Conservation (phyloP, 164 flowering plant genomes). For the Nelumbo lutea region DNA sequence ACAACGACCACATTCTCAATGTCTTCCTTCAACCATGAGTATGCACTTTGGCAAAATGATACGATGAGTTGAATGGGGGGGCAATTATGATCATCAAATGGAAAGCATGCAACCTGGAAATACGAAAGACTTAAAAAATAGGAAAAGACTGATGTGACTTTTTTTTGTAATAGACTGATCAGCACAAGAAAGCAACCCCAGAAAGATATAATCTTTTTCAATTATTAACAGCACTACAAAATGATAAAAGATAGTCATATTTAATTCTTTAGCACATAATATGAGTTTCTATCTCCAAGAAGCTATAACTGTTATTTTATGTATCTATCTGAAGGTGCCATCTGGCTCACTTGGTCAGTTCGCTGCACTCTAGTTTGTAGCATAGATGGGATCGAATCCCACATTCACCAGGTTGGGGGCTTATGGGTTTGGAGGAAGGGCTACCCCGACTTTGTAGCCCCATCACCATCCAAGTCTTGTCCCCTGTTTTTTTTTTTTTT, state of each 20-base stretch:
- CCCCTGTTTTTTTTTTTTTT: too few species aligned
- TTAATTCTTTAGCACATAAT: not conserved
- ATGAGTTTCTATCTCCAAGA: too few species aligned
- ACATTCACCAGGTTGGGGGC: too few species aligned
- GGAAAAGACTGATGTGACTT: not conserved
- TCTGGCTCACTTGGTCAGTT: too few species aligned
- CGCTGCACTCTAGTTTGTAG: too few species aligned
- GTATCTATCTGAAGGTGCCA: too few species aligned
- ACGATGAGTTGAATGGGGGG: constrained; percentile 87
- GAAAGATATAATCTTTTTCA: not conserved
- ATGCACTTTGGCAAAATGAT: constrained; percentile 94
- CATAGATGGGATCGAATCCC: too few species aligned
- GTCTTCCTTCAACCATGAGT: constrained; percentile 96
- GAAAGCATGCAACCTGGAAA: constrained; percentile 90
- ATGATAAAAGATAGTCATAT: not conserved
- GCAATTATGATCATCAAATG: constrained; percentile 96
- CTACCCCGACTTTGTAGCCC: too few species aligned
- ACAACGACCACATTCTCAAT: constrained; percentile 97
- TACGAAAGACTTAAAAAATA: constrained; percentile 1
- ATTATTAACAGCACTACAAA: not conserved
- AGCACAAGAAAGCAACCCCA: constrained; percentile 5
- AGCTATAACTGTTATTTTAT: too few species aligned
- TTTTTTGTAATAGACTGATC: not conserved
- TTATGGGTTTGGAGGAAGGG: too few species aligned
- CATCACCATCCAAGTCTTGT: too few species aligned